Evolutionary conservation across 2,329 filamentous ascomycete species (phyloP).

Genomic region (Hymenoscyphus albidus): DNA sequence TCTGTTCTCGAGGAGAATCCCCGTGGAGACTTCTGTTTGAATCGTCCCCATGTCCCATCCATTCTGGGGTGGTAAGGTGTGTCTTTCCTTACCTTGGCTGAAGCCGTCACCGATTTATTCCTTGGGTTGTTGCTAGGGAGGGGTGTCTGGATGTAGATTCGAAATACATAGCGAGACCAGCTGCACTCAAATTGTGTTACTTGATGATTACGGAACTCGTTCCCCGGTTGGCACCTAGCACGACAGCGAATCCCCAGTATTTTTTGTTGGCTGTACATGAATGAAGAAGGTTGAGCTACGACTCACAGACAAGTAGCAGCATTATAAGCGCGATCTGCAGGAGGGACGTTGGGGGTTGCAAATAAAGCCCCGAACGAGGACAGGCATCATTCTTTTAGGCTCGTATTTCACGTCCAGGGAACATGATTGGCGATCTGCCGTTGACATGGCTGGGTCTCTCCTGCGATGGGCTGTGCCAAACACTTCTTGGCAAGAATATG

Average conservation of each 20-base stretch:
- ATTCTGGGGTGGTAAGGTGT: neutral
- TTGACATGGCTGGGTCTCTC: neutral
- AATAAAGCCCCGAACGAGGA: neutral
- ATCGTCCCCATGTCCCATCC: neutral
- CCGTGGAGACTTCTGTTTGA: neutral
- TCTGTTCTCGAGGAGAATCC: conserved; percentile 2
- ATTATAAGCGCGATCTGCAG: conserved; percentile 4
- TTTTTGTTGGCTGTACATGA: neutral
- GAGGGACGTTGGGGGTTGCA: conserved; percentile 1
- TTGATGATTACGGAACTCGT: neutral
- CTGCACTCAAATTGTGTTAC: neutral
- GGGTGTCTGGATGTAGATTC: neutral
- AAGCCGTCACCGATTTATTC: neutral
- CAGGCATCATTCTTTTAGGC: neutral
- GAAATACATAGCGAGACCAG: neutral
- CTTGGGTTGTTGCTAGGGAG: neutral
- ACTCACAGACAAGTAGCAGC: neutral
- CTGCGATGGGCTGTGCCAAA: neutral
- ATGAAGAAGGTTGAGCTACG: conserved; percentile 3
- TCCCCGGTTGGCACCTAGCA: neutral
- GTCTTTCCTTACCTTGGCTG: neutral
- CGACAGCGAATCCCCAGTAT: conserved; percentile 1
- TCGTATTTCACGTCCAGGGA: neutral
- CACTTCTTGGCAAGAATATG: neutral
- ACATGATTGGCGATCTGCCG: neutral